Conservation (phyloP, 306 rosid genomes). For the Cercis canadensis region DNA sequence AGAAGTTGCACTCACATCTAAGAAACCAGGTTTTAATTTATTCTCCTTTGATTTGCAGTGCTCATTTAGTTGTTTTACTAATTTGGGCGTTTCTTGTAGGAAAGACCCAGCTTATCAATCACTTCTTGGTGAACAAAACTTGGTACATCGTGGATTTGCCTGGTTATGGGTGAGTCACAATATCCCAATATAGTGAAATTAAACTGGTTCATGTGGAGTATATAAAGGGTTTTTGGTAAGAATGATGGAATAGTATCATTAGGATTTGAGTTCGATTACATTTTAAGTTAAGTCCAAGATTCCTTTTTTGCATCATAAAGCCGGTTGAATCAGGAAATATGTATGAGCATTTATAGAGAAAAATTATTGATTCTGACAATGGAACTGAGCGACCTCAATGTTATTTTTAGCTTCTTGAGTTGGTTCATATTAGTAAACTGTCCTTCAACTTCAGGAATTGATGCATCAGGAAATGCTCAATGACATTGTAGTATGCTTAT, state of each 20-base stretch:
- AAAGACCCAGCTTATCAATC: slow-evolving; percentile 94
- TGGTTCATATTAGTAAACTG: not conserved
- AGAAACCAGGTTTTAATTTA: slow-evolving; percentile 73
- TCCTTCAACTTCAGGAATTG: not conserved
- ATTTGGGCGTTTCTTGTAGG: slow-evolving; percentile 52
- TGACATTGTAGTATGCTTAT: not conserved
- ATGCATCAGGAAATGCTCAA: not conserved
- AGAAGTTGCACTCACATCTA: slow-evolving; percentile 91
- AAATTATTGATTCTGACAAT: not conserved
- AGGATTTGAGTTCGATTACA: no score
- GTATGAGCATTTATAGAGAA: not conserved
- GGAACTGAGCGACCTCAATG: not conserved
- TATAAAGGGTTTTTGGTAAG: no score
- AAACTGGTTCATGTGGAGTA: not conserved
- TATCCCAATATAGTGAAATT: not conserved
- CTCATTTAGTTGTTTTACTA: not conserved
- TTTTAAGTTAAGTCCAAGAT: no score
- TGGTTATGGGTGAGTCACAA: slow-evolving; percentile 77
- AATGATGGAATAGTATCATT: no score
- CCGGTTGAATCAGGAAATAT: not conserved
- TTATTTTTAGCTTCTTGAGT: slow-evolving; percentile 2
- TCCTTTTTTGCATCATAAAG: not conserved
- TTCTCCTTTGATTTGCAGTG: not conserved
- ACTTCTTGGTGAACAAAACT: slow-evolving; percentile 87
- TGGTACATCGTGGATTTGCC: slow-evolving; percentile 98